phyloP scores from a whole-genome alignment of 2,329 filamentous ascomycete genomes.

The Phyllosticta capitalensis region DNA sequence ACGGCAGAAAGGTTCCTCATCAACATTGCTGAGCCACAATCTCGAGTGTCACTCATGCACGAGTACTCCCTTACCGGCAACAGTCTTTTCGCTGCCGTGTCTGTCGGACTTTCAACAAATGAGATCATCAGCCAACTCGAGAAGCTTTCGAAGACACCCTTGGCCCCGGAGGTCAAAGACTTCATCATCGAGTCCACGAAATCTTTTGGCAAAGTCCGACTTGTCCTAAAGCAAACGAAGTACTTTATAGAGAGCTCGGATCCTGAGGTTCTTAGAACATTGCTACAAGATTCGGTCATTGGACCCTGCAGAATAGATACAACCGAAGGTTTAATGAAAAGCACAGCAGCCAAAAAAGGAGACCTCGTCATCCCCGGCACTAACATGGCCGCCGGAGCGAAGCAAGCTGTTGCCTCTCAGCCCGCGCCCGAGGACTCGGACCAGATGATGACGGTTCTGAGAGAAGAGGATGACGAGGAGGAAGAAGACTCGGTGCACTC shows the following conservation, averaged over 20 bases:
- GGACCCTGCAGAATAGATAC: conserved; percentile 68
- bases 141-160: conserved; percentile 75
- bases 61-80: conserved; percentile 89
- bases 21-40: conserved; percentile 88
- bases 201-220: conserved; percentile 90
- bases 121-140: conserved; percentile 89
- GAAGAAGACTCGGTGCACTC: conserved; percentile 81
- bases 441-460: conserved; percentile 57
- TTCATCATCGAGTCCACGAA: conserved; percentile 79
- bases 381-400: conserved; percentile 80
- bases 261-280: conserved; percentile 70
- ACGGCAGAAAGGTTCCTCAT: conserved; percentile 92
- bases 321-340: conserved; percentile 63
- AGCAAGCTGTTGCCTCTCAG: conserved; percentile 53
- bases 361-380: conserved; percentile 89
- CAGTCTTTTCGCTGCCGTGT: conserved; percentile 90
- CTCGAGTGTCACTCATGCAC: conserved; percentile 81
- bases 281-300: conserved; percentile 79
- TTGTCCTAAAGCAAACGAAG: conserved; percentile 88
- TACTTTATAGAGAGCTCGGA: conserved; percentile 93
- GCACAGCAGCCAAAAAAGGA: conserved; percentile 75
- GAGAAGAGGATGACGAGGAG: conserved; percentile 76
- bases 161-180: conserved; percentile 68
- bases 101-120: conserved; percentile 77
- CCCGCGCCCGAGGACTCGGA: conserved; percentile 27